phyloP scores from a whole-genome alignment of 805 yeast species.

The Candida nemodendra region DNA sequence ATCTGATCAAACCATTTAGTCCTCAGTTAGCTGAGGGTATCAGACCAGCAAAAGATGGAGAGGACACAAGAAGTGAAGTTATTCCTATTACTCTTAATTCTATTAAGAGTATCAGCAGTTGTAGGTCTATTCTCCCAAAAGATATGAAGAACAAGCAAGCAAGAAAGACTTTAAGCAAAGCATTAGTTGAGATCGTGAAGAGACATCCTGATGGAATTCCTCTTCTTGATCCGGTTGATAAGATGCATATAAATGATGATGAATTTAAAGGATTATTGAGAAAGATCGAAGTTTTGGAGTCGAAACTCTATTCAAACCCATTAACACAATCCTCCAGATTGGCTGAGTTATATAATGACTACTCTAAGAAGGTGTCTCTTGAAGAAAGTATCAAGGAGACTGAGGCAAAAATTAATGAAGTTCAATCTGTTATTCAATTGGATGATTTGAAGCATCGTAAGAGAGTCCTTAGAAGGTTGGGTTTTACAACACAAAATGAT shows the following conservation, averaged over 20 bases:
- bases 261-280: conserved; percentile 69
- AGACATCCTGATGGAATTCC: conserved; percentile 92
- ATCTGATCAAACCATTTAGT: conserved; percentile 70
- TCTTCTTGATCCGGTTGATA: conserved; percentile 82
- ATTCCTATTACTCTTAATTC: conserved; percentile 85
- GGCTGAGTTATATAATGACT: conserved; percentile 61
- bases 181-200: conserved; percentile 74
- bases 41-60: conserved; percentile 75
- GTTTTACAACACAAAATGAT: conserved; percentile 82
- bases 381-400: conserved; percentile 56
- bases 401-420: conserved; percentile 69
- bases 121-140: conserved; percentile 77
- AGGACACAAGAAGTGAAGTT: conserved; percentile 67
- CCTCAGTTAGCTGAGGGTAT: conserved; percentile 86
- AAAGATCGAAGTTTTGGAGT: conserved; percentile 80
- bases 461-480: conserved; percentile 87
- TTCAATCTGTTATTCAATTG: conserved; percentile 88
- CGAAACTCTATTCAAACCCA: conserved; percentile 70
- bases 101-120: conserved; percentile 69
- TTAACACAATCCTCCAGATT: conserved; percentile 60
- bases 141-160: conserved; percentile 60
- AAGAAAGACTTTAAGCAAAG: conserved; percentile 63
- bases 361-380: conserved; percentile 60
- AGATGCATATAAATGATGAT: conserved; percentile 78
- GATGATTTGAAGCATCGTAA: conserved; percentile 93